Base-by-base conservation (phyloP, 305 asterid genomes). In the Ajuga reptans region DNA sequence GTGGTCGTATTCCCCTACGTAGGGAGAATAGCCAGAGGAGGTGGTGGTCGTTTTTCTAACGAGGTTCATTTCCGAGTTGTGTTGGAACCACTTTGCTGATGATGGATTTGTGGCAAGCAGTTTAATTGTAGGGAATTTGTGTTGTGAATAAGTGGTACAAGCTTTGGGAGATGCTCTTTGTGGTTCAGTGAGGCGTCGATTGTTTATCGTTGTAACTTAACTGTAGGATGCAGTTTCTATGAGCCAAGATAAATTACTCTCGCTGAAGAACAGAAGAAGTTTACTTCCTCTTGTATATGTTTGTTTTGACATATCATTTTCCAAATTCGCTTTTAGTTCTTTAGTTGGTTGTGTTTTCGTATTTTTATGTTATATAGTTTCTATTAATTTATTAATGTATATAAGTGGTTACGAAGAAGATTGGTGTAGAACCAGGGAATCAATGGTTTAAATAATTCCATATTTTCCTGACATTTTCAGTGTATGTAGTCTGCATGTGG, bases 31-130 rank as follows among this genome's bases (percentile, higher is more conserved):
- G 72, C 79, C 84, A 64, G 34, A 67, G 90, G 82, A 83, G 84
- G 47, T 87, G 95, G 96, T 85, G 92, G 92, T 77, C 88, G 51
- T 82, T 80, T 46, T 78, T 87, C 78, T 87, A 80, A 80, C 56
- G 6, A 66, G 57, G 69, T 77, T 24, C 29, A 57, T 31, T 14
- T 62, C 49, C 24, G 66, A 51, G 16, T 43, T 42, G 18, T 33
- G 37, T 27, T 54, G 10, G 45, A 21, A 51, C 39, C 41, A 34
- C 7, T 57, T 10, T 29, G 24, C 63, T 57, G 16, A 11, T 5
- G 39, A 50, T 49, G 39, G 42, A 10, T 59, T 46, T 45, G 6
- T 39, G 33, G 52, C 10, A 33, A 41, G 9, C 56, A 66, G 6
- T 49, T 56, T 53, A 5, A 16, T 56, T 27, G 3, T 27, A 31